A percentile compares a stretch with the other conserved stretches of the same genome.
Conservation (phyloP, 2,329 filamentous ascomycete genomes). For the Colletotrichum scovillei region DNA sequence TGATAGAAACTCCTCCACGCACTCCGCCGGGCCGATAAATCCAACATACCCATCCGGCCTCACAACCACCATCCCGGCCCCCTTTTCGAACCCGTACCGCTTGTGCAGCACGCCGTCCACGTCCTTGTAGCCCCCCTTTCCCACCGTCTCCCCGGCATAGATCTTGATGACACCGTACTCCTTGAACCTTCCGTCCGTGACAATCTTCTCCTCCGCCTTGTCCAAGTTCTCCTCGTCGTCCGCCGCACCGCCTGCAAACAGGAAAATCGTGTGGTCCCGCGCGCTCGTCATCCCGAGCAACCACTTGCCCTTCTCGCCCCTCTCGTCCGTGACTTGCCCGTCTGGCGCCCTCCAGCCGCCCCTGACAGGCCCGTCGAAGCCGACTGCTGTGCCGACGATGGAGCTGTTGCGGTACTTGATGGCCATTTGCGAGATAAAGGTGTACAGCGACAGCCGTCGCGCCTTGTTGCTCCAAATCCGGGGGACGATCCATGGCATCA, state of each 20-base stretch:
- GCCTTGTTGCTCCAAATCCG: slow-evolving; percentile 42
- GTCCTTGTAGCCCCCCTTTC: slow-evolving; percentile 35
- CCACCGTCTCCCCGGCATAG: slow-evolving; percentile 13
- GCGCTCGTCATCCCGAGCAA: slow-evolving; percentile 43
- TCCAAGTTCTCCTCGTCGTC: slow-evolving; percentile 24
- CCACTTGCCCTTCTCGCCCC: slow-evolving; percentile 32
- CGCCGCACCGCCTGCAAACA: slow-evolving; percentile 43
- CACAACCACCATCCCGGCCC: slow-evolving; percentile 43
- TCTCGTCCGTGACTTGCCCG: slow-evolving; percentile 40
- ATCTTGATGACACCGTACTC: slow-evolving; percentile 37
- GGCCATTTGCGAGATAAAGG: slow-evolving; percentile 53
- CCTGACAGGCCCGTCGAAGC: slow-evolving; percentile 48
- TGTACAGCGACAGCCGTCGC: slow-evolving; percentile 42
- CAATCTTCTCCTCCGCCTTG: slow-evolving; percentile 21
- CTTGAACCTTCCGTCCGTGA: slow-evolving; percentile 20
- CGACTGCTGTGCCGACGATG: slow-evolving; percentile 47
- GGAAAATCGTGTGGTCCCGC: slow-evolving; percentile 43
- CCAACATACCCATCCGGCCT: slow-evolving; percentile 47
- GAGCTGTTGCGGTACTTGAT: slow-evolving; percentile 54
- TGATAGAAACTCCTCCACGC: slow-evolving; percentile 39
- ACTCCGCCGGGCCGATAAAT: slow-evolving; percentile 43
- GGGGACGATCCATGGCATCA: slow-evolving; percentile 52
- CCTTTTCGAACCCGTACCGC: slow-evolving; percentile 43
- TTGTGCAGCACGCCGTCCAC: slow-evolving; percentile 41
- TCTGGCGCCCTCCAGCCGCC: slow-evolving; percentile 61